Evolutionary conservation across 2,329 filamentous ascomycete genomes (phyloP), one percentile per base, ranked within the genome.

Genomic region (Didymella pomorum): DNA sequence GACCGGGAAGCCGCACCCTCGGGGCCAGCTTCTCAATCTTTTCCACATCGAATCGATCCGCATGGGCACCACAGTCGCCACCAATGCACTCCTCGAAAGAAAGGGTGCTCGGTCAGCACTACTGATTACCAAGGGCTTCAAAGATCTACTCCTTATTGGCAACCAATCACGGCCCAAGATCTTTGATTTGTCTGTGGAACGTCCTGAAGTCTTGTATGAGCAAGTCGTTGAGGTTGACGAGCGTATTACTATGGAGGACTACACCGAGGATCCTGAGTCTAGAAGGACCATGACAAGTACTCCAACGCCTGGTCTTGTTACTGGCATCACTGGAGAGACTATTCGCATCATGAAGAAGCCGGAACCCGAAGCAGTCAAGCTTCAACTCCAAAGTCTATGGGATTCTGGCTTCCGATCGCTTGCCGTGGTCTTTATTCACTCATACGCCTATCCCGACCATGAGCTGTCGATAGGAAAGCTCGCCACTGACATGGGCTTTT

Each of bases 361-460:
- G 11, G 64, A 73, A 21, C 25, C 58, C 11, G 45, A 62, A 28
- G 60, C 37, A 29, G 57, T 58, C n/a, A 37, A 45, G 29, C 28
- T 3, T 23, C 37, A 44, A 23, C 46, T 56, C 9, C 37, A 45
- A 25, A 29, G 10, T 20, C 58, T 79, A 3, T 75, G 67, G 48
- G 56, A 68, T 1, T 65, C 72, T n/a, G 77, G 77, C 1, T 72
- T 72, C 29, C 65, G 75, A 9, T 76, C 75, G 1, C 52, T 79
- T 31, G 76, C 76, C 0, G 70, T 79, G 7, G 72, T 71, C 6
- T 70, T 76, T 8, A 59, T 73, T 42, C 69, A 76, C 52, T 71
- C 69, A 6, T 76, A 77, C 44, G 68, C 69, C 1, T 77, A 70
- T 39, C 72, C 73, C 1, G 65, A 73, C 20, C 73, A 76, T 42